Conservation (phyloP, 805 yeast genomes). For the Suhomyces pyralidae region DNA sequence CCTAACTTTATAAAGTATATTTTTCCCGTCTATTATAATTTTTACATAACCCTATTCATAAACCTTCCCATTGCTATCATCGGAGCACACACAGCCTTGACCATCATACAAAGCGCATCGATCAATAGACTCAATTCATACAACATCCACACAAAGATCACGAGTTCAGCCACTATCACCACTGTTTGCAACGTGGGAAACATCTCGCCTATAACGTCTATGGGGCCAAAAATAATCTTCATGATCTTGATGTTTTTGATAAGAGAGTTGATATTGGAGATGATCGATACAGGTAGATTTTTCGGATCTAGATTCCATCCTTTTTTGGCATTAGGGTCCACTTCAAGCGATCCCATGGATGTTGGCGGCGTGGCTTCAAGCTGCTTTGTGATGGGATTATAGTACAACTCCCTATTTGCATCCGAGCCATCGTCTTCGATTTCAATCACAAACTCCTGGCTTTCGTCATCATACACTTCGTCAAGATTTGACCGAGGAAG, state of each 20-base stretch:
- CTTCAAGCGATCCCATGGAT: slow-evolving; percentile 8
- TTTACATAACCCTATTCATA: slow-evolving; percentile 40
- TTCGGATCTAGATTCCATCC: slow-evolving; percentile 1
- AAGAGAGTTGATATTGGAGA: slow-evolving; percentile 30
- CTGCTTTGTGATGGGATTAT: slow-evolving; percentile 31
- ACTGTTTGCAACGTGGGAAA: slow-evolving; percentile 38
- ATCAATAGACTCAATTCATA: slow-evolving; percentile 40
- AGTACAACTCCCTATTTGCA: slow-evolving; percentile 27
- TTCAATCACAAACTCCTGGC: slow-evolving; percentile 29
- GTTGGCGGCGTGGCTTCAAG: slow-evolving; percentile 27
- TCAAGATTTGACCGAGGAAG: slow-evolving; percentile 5
- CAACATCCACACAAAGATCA: slow-evolving; percentile 39
- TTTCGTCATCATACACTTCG: slow-evolving; percentile 5
- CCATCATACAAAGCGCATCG: slow-evolving; percentile 44
- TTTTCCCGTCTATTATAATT: background rate
- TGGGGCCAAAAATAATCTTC: slow-evolving; percentile 38
- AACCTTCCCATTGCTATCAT: slow-evolving; percentile 44
- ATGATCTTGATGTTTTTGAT: slow-evolving; percentile 35
- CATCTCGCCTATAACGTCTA: slow-evolving; percentile 34
- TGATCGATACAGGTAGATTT: slow-evolving; percentile 16
- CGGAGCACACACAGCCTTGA: slow-evolving; percentile 45
- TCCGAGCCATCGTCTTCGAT: slow-evolving; percentile 22
- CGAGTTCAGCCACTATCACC: slow-evolving; percentile 38
- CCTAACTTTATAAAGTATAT: background rate
- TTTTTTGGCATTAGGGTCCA: background rate